Base-by-base conservation (phyloP, 176 grass and related monocot species). In the Carex kokanica region DNA sequence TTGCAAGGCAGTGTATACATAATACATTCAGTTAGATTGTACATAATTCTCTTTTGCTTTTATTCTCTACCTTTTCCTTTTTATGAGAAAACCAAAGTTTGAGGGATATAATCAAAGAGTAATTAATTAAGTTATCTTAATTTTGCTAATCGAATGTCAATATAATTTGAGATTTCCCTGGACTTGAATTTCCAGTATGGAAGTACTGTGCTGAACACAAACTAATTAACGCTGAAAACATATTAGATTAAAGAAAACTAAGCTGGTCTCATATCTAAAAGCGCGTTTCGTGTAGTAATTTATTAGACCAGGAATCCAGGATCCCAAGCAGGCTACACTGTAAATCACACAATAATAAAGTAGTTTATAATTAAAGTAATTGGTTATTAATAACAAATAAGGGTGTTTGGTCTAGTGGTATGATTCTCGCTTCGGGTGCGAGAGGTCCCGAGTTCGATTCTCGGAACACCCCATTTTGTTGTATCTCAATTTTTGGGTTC, bases 381-480 rank as follows among this genome's bases (percentile, higher is more conserved):
- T 45, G 43, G 1, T 45, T 41, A 6, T 2, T 1, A 45, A 1
- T 8, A 2, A 11, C 10, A 49, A 12, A 1, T 12, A 2, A 51
- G 88, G 85, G 88, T 81, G 84, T 90, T 90, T 90, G 88, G 88
- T 90, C 88, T 87, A 90, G 88, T 90, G 88, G 88, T 90, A 90
- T 90, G 89, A 90, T 90, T 90, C 85, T 90, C 88, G 88, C 88
- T 90, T 90, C 86, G 88, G 88, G 88, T 87, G 85, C 88, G 88
- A 90, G 88, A 87, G 88, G 85, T 87, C 72, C 74, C 85, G 88
- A 90, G 88, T 90, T 90, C 88, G 81, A 90, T 90, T 90, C 85
- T 90, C 88, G 88, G 85, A 90, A 90, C 83, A 52, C 80, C 60
- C 80, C 0, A 15, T 4, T 8, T 38, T 11, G 7, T 38, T 11